Evolutionary conservation across 176 grass and related monocot genomes (phyloP), one percentile per base, ranked within the genome.

Genomic region (Guadua angustifolia): DNA sequence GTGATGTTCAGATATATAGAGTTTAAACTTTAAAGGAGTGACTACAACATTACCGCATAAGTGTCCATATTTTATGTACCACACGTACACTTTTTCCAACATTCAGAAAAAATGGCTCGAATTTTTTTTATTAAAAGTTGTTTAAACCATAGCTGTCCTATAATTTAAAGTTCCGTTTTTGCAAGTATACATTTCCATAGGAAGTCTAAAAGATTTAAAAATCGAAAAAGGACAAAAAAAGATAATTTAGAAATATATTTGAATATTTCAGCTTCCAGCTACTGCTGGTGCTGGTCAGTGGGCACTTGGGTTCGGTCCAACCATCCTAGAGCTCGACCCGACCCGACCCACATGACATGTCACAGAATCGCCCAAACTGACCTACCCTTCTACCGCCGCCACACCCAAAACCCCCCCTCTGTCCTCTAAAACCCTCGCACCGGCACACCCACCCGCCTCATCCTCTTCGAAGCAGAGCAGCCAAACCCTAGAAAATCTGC

Each of bases 381-480:
- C 40, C 40, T 42, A 8, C 40, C 35, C 35, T 40, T 40, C 39
- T 36, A 0, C 40, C 80, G 86, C 81, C 81, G 86, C 86, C 81
- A 81, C 86, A 25, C 85, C 56, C 45, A 4, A 66, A 88, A 84
- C 43, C 77, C 70, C 87, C 2, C n/a, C n/a, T n/a, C n/a, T n/a
- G n/a, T n/a, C n/a, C 61, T 53, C 88, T 61, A 85, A 89, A 89
- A 89, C 88, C 78, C 72, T 86, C 83, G 83, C 88, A 83, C 35
- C 78, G 83, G 83, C 71, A 5, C 79, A 12, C 63, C 19, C 29
- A 19, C n/a, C 5, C 12, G 42, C 32, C 56, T 18, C 42, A 8
- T 5, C 24, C 29, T 46, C 55, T 25, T 38, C 82, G 40, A 29
- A 68, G 13, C 64, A 14, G 10, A 66, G 42, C 60, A 15, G 44